A percentile compares a stretch with the other conserved stretches of the same genome.
These are phyloP conservation scores for Limnomonas spitsbergensis DNA, from an alignment of 139 green algal species.

Conservation along the genomic window DNA sequence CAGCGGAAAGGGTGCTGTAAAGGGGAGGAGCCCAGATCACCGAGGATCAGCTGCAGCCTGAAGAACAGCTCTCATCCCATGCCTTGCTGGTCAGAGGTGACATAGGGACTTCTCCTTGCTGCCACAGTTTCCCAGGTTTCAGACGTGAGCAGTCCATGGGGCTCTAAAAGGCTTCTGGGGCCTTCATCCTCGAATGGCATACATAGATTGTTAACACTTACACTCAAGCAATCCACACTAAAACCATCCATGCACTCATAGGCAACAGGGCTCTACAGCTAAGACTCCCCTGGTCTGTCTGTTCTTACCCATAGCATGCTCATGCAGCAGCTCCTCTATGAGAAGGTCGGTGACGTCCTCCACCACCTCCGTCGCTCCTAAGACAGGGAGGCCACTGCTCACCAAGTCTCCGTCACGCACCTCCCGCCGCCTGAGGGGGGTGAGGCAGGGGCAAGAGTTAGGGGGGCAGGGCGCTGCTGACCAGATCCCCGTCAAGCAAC, in stretches of 20 bases:
- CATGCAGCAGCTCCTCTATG: conserved; percentile 3
- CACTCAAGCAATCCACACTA: too few relatives aligned
- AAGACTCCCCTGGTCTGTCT: too few relatives aligned
- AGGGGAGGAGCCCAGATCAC: neutral
- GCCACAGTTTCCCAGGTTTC: neutral
- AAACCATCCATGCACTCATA: too few relatives aligned
- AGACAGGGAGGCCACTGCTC: neutral
- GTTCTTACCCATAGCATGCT: conserved; percentile 4
- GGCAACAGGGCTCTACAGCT: too few relatives aligned
- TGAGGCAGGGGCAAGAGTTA: neutral
- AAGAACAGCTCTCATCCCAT: neutral
- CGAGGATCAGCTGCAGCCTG: neutral
- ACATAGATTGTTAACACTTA: too few relatives aligned
- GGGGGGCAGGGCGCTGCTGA: too few relatives aligned
- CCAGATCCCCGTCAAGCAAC: neutral
- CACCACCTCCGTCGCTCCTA: neutral
- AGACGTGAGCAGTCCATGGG: too few relatives aligned
- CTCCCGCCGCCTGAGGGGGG: neutral
- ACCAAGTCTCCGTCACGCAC: neutral
- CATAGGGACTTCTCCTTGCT: neutral
- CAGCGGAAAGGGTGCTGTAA: neutral
- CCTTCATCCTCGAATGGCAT: too few relatives aligned
- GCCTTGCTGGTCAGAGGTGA: neutral
- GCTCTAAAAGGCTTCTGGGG: too few relatives aligned
- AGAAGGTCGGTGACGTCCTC: neutral